Evolutionary conservation across 768 basidiomycete species (phyloP).

Genomic region (Podaxis sp.): DNA sequence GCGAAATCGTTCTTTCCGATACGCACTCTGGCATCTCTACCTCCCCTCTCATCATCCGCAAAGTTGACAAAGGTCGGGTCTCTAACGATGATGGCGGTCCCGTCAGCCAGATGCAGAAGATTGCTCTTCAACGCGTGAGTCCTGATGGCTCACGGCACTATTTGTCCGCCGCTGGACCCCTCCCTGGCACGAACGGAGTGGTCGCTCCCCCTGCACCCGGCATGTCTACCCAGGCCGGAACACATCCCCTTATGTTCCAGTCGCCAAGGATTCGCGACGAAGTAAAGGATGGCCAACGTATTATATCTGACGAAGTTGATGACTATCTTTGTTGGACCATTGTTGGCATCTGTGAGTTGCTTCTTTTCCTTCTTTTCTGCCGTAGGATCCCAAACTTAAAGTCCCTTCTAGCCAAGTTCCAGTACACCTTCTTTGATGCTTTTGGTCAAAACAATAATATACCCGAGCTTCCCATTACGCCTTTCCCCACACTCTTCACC

Average conservation of each 20-base stretch:
- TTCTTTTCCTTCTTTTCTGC: constrained; percentile 12
- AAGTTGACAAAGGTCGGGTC: constrained; percentile 88
- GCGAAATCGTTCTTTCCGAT: constrained; percentile 83
- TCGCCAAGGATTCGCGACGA: constrained; percentile 81
- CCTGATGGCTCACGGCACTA: constrained; percentile 84
- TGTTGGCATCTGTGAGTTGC: constrained; percentile 82
- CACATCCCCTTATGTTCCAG: constrained; percentile 78
- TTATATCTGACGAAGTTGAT: constrained; percentile 86
- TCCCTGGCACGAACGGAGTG: constrained; percentile 72
- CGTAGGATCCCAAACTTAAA: constrained; percentile 4
- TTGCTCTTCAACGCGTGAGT: constrained; percentile 84
- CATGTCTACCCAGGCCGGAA: constrained; percentile 71
- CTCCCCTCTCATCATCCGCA: constrained; percentile 83
- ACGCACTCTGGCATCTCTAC: constrained; percentile 83
- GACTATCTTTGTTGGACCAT: constrained; percentile 97
- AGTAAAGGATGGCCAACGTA: constrained; percentile 69
- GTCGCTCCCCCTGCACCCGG: constrained; percentile 72
- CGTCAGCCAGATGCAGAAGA: constrained; percentile 96
- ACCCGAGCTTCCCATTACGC: constrained; percentile 80
- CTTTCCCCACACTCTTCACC: constrained; percentile 85
- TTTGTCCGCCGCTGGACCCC: constrained; percentile 83
- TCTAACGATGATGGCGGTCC: constrained; percentile 88
- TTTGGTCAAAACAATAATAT: constrained; percentile 77
- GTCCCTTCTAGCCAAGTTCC: constrained; percentile 72
- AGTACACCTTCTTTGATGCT: constrained; percentile 92